Base-by-base conservation (phyloP, 768 basidiomycete genomes). In the Xerocomellus dryophilus region DNA sequence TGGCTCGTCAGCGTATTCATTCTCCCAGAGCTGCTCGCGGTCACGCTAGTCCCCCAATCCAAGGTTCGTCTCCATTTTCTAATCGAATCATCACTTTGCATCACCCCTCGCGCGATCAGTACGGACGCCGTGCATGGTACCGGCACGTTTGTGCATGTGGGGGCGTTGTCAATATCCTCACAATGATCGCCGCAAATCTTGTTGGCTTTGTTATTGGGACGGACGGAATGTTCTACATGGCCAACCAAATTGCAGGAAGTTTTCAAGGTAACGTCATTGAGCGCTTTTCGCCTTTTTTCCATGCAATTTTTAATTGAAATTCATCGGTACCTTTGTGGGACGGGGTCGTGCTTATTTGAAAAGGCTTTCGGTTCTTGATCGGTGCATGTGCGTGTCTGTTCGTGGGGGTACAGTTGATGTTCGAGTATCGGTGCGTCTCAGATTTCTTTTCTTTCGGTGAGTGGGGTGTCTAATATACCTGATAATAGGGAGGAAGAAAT, bases 1-100 rank as follows among this genome's bases (percentile, higher is more conserved):
- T 98, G 97, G 97, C 85, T 97, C 10, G 79, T 96, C 54, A 90
- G 85, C 64, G 56, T 96, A 43, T 97, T 99, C 70, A 85, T 99
- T 56, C 56, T 93, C 7, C 96, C 95, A 0, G 96, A 98, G 71
- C 62, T 97, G 10, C 53, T 80, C 0, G 90, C 84, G 1, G 71
- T 76, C 10, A 79, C 73, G 57, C 18, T 88, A 2, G 65, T 98
- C 3, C 84, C 91, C 0, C 70, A 74, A 17, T 74, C 78, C 4
- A 84, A 83, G 75, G 94, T 93, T 45, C 51, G 64, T 51, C 48
- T 39, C 34, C 52, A 3, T 41, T 50, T 27, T 47, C 1, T 2
- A 27, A 42, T 7, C 11, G 47, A 43, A 31, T 8, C 9, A 38
- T 25, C 0, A 18, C 11, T 15, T 46, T 45, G n/a, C 15, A 45